Percentiles rank a stretch among this genome's conserved stretches.
Conservation (phyloP, 768 basidiomycete genomes). For the Strobilomyces confusus region DNA sequence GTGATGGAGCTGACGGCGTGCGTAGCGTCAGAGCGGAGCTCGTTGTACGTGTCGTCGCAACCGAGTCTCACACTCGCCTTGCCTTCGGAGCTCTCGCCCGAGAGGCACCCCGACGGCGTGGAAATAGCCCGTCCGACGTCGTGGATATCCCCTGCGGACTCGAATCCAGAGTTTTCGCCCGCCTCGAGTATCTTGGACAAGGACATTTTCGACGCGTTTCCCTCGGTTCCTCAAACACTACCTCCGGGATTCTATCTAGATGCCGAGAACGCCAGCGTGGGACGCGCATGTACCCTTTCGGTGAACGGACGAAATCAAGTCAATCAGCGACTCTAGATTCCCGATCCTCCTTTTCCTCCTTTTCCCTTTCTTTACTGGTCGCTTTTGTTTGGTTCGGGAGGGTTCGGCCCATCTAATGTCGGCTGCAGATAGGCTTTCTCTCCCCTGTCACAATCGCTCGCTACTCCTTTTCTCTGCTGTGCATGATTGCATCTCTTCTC, state of each 20-base stretch:
- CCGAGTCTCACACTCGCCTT: slow-evolving; percentile 21
- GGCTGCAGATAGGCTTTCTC: slow-evolving; percentile 10
- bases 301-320: slow-evolving; percentile 26
- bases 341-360: neutral
- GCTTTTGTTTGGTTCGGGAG: neutral
- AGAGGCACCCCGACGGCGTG: slow-evolving; percentile 10
- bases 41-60: slow-evolving; percentile 26
- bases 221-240: slow-evolving; percentile 56
- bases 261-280: slow-evolving; percentile 7
- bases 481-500: neutral
- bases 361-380: neutral
- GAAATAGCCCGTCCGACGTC: slow-evolving; percentile 37
- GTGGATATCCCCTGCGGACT: slow-evolving; percentile 44
- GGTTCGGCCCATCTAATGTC: neutral
- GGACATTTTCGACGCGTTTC: slow-evolving; percentile 68
- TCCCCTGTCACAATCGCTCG: neutral
- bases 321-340: slow-evolving; percentile 18
- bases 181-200: slow-evolving; percentile 43
- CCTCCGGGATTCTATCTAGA: slow-evolving; percentile 31
- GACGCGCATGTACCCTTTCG: slow-evolving; percentile 24
- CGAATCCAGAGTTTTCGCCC: slow-evolving; percentile 39
- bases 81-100: slow-evolving; percentile 18
- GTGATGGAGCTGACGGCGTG: neutral
- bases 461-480: neutral
- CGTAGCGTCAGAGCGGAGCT: slow-evolving; percentile 22